These are phyloP conservation scores for Puccinia brachypodii DNA, from an alignment of 1,284 basidiomycete genomes.

Conservation along the genomic window DNA sequence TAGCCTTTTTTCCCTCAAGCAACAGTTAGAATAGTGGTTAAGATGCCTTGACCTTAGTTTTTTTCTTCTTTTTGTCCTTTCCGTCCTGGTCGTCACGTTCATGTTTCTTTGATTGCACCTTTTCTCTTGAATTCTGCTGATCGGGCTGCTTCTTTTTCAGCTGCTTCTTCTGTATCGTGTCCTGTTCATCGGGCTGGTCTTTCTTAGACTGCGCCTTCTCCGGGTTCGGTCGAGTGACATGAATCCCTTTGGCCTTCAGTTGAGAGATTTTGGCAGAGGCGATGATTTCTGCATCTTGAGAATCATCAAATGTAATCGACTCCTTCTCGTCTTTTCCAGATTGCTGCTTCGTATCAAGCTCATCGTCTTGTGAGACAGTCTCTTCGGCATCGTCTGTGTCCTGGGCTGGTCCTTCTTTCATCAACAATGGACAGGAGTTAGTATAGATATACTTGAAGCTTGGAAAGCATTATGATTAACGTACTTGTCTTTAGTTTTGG, in stretches of 20 bases:
- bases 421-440: background rate
- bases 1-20: background rate
- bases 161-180: background rate
- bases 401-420: background rate
- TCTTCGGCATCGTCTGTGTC: conserved; percentile 15
- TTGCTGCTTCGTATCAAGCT: conserved; percentile 35
- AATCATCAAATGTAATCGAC: conserved; percentile 51
- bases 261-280: conserved; percentile 51
- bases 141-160: background rate
- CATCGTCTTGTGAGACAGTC: conserved; percentile 45
- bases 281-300: conserved; percentile 51
- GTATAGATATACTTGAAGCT: background rate
- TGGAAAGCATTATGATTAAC: background rate
- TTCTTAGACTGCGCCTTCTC: background rate
- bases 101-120: conserved; percentile 7
- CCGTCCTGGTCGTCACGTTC: background rate
- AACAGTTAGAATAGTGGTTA: background rate
- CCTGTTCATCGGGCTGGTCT: background rate
- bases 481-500: conserved; percentile 65
- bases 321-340: background rate
- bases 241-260: conserved; percentile 53
- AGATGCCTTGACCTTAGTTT: background rate
- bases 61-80: conserved; percentile 10
- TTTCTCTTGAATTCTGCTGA: background rate
- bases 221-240: conserved; percentile 44